A percentile compares a stretch with the other conserved stretches of the same genome.
phyloP scores from a whole-genome alignment of 306 rosid species.

The Carpinus viminea region DNA sequence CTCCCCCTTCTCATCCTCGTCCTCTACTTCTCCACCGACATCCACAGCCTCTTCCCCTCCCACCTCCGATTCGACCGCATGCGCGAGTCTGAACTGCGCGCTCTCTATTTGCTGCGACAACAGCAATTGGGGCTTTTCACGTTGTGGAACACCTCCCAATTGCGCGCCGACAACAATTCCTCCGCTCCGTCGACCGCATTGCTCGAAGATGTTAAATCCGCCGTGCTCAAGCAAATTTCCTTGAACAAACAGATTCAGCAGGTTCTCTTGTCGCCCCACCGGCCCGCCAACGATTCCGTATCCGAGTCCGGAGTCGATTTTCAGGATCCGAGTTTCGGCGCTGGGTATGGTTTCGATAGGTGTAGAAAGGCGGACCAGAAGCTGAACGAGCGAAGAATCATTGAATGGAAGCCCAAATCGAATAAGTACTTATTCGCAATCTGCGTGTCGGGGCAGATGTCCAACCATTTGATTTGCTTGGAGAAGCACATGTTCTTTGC shows the following conservation, averaged over 20 bases:
- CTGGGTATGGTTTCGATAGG: slow-evolving; percentile 40
- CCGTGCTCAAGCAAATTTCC: slow-evolving; percentile 60
- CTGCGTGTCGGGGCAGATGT: slow-evolving; percentile 95
- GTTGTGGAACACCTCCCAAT: slow-evolving; percentile 47
- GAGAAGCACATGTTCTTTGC: slow-evolving; percentile 97
- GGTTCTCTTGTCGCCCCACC: slow-evolving; percentile 62
- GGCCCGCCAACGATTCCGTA: slow-evolving; percentile 34
- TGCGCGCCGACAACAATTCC: neutral
- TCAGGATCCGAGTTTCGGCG: slow-evolving; percentile 43
- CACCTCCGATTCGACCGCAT: slow-evolving; percentile 43
- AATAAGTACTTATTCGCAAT: slow-evolving; percentile 70
- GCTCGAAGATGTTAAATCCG: slow-evolving; percentile 53
- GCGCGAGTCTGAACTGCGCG: slow-evolving; percentile 81
- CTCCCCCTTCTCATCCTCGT: slow-evolving; percentile 45
- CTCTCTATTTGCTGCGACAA: slow-evolving; percentile 64
- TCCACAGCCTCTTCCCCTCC: slow-evolving; percentile 47
- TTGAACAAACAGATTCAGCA: slow-evolving; percentile 72
- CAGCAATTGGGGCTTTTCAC: slow-evolving; percentile 60
- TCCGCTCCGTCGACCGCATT: neutral
- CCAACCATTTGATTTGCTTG: slow-evolving; percentile 89
- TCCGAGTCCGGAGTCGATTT: slow-evolving; percentile 34
- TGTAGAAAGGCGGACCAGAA: slow-evolving; percentile 72
- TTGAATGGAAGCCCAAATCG: slow-evolving; percentile 81
- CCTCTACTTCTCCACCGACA: slow-evolving; percentile 47
- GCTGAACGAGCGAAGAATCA: slow-evolving; percentile 52